phyloP scores from a whole-genome alignment of 805 yeast genomes.

The Metschnikowia gelsemii region DNA sequence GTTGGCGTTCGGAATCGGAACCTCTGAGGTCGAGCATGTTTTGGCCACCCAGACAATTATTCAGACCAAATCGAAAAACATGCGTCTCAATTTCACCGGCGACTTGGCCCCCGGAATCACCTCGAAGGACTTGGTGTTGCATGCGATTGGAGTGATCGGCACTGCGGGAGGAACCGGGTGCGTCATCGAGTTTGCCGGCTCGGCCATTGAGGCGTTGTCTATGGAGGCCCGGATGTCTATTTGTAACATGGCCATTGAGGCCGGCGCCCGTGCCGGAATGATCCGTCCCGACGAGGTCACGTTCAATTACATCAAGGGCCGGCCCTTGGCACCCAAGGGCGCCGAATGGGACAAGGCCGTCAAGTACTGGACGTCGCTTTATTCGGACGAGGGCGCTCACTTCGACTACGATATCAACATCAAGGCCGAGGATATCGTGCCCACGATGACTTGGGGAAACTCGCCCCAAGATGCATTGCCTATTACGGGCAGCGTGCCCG shows the following conservation, averaged over 20 bases:
- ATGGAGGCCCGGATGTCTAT: constrained; percentile 99
- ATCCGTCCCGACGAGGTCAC: constrained; percentile 92
- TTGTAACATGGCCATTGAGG: constrained; percentile 99
- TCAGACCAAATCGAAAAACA: constrained; percentile 93
- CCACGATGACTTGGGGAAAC: constrained; percentile 99
- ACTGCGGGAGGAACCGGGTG: constrained; percentile 99
- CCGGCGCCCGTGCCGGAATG: constrained; percentile 99
- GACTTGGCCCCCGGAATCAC: constrained; percentile 86
- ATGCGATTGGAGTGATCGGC: constrained; percentile 94
- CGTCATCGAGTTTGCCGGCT: constrained; percentile 96
- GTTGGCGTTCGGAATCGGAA: constrained; percentile 97
- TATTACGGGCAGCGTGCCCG: constrained; percentile 86
- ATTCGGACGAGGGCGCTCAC: constrained; percentile 84
- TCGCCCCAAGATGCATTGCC: constrained; percentile 99
- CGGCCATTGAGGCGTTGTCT: constrained; percentile 82
- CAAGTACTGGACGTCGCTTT: constrained; percentile 83
- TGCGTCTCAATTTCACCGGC: constrained; percentile 86
- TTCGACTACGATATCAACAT: constrained; percentile 84
- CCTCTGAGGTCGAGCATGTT: constrained; percentile 98
- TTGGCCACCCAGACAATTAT: constrained; percentile 95
- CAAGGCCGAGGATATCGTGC: constrained; percentile 80
- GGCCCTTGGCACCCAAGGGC: constrained; percentile 94
- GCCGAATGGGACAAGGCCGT: constrained; percentile 95
- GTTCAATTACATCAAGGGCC: constrained; percentile 83
- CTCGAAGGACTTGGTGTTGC: constrained; percentile 91